Percentiles rank a stretch among this genome's conserved stretches.
Evolutionary conservation across 2,329 filamentous ascomycete species (phyloP).

Genomic region (Byssoonygena ceratinophila): DNA sequence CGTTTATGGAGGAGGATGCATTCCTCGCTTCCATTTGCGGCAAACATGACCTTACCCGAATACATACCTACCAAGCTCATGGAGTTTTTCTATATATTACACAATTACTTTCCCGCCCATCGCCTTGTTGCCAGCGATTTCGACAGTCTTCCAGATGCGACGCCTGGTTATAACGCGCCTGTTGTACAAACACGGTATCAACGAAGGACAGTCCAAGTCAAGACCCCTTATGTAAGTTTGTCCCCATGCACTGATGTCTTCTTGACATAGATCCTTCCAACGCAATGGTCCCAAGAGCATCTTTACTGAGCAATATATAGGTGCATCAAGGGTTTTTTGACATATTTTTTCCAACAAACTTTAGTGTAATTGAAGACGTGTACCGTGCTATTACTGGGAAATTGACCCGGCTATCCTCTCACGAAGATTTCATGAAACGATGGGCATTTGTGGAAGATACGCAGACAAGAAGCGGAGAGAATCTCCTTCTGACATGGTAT

Average conservation of each 20-base stretch:
- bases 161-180: conserved; percentile 77
- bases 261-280: not conserved
- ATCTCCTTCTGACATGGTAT: conserved; percentile 85
- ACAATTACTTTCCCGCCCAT: conserved; percentile 80
- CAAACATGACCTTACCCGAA: conserved; percentile 71
- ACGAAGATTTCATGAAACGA: conserved; percentile 79
- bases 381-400: conserved; percentile 91
- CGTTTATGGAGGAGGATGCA: conserved; percentile 51
- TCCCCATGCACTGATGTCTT: conserved; percentile 9
- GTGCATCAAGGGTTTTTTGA: conserved; percentile 98
- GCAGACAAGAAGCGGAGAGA: conserved; percentile 79
- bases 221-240: conserved; percentile 68
- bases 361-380: conserved; percentile 77
- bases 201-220: conserved; percentile 75
- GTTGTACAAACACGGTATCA: conserved; percentile 93
- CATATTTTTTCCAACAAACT: conserved; percentile 96
- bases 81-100: conserved; percentile 91
- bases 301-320: conserved; percentile 36
- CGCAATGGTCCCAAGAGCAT: not conserved
- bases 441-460: conserved; percentile 92
- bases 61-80: conserved; percentile 91
- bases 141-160: conserved; percentile 68
- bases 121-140: conserved; percentile 86
- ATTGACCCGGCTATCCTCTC: conserved; percentile 70
- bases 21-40: conserved; percentile 55